A percentile compares a stretch with the other conserved stretches of the same genome.
Conservation (phyloP, 192 early-diverging fungal genomes). For the Coemansia reversa region DNA sequence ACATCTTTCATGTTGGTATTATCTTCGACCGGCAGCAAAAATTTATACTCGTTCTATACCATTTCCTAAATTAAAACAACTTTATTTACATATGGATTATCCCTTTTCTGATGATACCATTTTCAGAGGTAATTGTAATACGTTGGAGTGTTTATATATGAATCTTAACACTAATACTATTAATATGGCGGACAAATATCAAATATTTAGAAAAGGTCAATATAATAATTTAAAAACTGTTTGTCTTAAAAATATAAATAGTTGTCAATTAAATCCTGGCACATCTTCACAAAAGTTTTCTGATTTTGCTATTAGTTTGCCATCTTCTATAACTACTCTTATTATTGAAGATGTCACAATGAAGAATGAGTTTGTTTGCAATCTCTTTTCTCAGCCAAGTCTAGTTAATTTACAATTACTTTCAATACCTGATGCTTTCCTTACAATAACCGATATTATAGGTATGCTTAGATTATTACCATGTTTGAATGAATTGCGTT, state of each 20-base stretch:
- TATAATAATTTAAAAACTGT: constrained; percentile 2
- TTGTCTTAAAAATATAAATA: constrained; percentile 12
- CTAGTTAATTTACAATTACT: constrained; percentile 2
- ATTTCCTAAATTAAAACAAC: constrained; percentile 14
- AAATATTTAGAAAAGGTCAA: constrained; percentile 9
- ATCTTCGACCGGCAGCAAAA: neutral
- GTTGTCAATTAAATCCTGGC: neutral
- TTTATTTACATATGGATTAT: constrained; percentile 21
- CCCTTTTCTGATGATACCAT: constrained; percentile 24
- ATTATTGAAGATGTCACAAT: constrained; percentile 13
- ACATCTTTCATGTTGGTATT: constrained; percentile 8
- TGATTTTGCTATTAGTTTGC: constrained; percentile 11
- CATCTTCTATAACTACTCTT: neutral
- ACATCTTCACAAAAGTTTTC: neutral
- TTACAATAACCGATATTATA: constrained; percentile 1
- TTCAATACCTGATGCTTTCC: neutral
- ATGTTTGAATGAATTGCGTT: neutral
- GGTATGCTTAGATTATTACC: neutral
- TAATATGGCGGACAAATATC: constrained; percentile 5
- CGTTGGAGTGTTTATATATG: constrained; percentile 13
- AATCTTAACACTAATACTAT: constrained; percentile 7
- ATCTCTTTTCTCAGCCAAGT: neutral
- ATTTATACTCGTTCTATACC: neutral
- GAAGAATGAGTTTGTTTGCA: neutral
- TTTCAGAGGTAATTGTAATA: constrained; percentile 19